Conservation (phyloP, 805 yeast genomes). For the Candida sithepensis region DNA sequence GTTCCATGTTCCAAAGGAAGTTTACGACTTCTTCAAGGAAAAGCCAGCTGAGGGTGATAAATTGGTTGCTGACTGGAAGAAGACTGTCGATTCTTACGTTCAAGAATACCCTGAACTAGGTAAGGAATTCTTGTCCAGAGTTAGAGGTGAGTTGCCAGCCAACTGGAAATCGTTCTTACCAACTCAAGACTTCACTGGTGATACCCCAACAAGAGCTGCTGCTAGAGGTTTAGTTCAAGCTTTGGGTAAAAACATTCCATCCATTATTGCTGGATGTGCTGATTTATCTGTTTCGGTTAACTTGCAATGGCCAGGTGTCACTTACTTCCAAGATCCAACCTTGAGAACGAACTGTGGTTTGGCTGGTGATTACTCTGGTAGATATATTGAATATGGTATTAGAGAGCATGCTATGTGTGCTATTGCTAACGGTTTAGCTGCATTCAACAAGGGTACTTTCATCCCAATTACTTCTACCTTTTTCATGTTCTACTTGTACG, state of each 20-base stretch:
- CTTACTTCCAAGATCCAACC: conserved; percentile 88
- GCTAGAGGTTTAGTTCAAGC: conserved; percentile 74
- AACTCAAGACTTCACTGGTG: conserved; percentile 74
- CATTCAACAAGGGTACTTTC: conserved; percentile 91
- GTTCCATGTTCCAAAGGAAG: conserved; percentile 81
- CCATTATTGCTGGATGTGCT: conserved; percentile 91
- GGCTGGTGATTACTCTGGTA: conserved; percentile 79
- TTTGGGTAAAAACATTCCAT: conserved; percentile 60
- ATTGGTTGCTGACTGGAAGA: conserved; percentile 73
- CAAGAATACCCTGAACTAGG: conserved; percentile 73
- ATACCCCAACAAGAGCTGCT: conserved; percentile 92
- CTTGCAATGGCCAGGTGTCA: conserved; percentile 80
- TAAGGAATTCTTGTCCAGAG: conserved; percentile 75
- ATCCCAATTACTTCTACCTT: conserved; percentile 43
- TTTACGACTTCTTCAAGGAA: conserved; percentile 62
- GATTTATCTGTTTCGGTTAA: conserved; percentile 91
- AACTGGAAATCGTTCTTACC: conserved; percentile 84
- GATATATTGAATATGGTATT: conserved; percentile 96
- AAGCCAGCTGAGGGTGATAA: conserved; percentile 60
- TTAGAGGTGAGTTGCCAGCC: conserved; percentile 71
- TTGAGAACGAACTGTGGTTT: conserved; percentile 45
- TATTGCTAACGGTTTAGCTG: conserved; percentile 93
- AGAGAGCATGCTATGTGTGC: conserved; percentile 99
- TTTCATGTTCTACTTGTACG: conserved; percentile 87
- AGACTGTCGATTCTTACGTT: conserved; percentile 55